Base-by-base conservation (phyloP, 139 green algal species). In the Chlamydomonas schloesseri region DNA sequence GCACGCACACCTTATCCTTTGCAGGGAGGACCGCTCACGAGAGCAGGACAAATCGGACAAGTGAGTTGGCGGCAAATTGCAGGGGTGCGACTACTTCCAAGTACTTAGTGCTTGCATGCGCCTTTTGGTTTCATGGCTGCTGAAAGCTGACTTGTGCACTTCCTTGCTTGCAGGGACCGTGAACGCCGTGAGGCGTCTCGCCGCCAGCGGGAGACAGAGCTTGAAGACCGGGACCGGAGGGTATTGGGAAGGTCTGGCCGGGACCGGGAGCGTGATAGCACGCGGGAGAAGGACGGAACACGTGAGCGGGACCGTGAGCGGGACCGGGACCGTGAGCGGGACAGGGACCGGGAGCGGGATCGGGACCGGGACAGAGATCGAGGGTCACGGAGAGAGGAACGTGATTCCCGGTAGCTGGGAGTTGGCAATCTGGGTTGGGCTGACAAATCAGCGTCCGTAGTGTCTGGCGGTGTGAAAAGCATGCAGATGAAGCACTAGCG, bases 201-300 rank as follows among this genome's bases (percentile, higher is more conserved):
- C 24, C 60, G 60, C 1, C 18, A 67, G 24, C 60, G 60, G 8
- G 60, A 67, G 8, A 8, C 60, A 2, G 60, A 67, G 60, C 55
- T 23, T 2, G 55, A 11, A 2, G 55, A 62, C 55, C 21, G 20
- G 2, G 55, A 62, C 20, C 55, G 18, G 55, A 24, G 18, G 55
- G 55, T 24, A 11, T 24, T 2, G 55, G 13, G 53, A 13, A 62
- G 21, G 8, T 23, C 20, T 24, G 55, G 55, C 55, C 72, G 73
- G 67, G 74, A 84, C 8, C n/a, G 79, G 15, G 80, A 75, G 58
- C 86, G 89, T 53, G 74, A 57, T 20, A 58, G 36, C 14, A 36
- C 34, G 46, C 86, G 79, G 57, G 58, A 82, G 36, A 83, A 73
- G n/a, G 82, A 83, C 26, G 72, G 73, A 8, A 68, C 21, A 10